phyloP scores from a whole-genome alignment of 2,329 filamentous ascomycete species.

The Ophiocordyceps polyrhachis-furcata region DNA sequence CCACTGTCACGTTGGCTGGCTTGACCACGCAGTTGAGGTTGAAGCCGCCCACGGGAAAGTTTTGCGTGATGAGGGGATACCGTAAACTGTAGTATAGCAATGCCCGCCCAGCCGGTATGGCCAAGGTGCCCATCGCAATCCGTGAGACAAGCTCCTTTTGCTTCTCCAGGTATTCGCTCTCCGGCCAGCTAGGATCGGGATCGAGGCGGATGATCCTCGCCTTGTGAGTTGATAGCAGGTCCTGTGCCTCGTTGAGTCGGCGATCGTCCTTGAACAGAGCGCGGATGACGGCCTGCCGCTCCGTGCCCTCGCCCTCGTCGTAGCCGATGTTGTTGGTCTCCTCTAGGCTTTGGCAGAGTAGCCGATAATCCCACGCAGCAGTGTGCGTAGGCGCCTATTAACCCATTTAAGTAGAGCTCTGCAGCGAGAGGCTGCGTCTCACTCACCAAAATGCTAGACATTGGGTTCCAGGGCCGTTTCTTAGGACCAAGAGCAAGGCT shows the following conservation, averaged over 20 bases:
- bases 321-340: slow-evolving; percentile 39
- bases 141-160: slow-evolving; percentile 82
- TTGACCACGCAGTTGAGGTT: slow-evolving; percentile 84
- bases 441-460: slow-evolving; percentile 24
- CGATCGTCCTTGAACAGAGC: slow-evolving; percentile 85
- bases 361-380: slow-evolving; percentile 54
- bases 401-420: background rate
- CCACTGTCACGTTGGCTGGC: slow-evolving; percentile 77
- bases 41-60: slow-evolving; percentile 76
- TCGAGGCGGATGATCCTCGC: slow-evolving; percentile 62
- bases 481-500: slow-evolving; percentile 39
- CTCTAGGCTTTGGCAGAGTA: slow-evolving; percentile 53
- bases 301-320: slow-evolving; percentile 66
- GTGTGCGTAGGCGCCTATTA: slow-evolving; percentile 41
- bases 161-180: slow-evolving; percentile 74
- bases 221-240: slow-evolving; percentile 69
- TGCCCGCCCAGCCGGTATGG: slow-evolving; percentile 71
- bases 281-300: slow-evolving; percentile 65
- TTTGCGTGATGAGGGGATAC: slow-evolving; percentile 79
- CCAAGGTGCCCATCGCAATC: slow-evolving; percentile 71
- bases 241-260: slow-evolving; percentile 69
- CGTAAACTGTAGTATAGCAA: slow-evolving; percentile 78
- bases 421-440: background rate
- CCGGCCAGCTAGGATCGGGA: slow-evolving; percentile 58
- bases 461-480: slow-evolving; percentile 11